Evolutionary conservation across 164 flowering plant species (phyloP), one percentile per base, ranked within the genome.

Genomic region (Aristolochia fimbriata): DNA sequence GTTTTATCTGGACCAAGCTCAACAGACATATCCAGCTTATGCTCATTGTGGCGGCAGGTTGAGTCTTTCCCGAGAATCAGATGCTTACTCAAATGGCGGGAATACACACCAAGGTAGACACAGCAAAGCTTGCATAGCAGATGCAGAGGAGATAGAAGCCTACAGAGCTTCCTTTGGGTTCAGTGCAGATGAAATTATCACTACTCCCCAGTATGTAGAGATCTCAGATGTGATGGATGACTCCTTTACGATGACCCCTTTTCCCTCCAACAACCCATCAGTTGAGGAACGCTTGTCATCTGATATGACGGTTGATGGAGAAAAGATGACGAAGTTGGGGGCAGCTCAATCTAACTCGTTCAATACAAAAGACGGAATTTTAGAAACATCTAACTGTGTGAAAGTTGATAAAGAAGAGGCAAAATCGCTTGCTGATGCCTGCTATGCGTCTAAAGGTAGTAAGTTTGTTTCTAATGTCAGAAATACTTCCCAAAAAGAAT

Each of bases 91-190:
- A 8, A 67, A 69, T 68, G 73, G 73, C 65, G 80, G 82, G 61
- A 81, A 73, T 71, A 90, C 80, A 21, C 79, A 84, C 49, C 94
- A 81, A 69, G 84, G 69, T 64, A 68, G 85, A 73, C 82, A 75
- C 63, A 79, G 47, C 57, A 88, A 72, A 67, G 77, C 74, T 58
- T 61, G 74, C 58, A 83, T 83, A 79, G 80, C 85, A 52, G 98
- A 92, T 70, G 84, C 70, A 51, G 98, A 92, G 69, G 98, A 92
- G 71, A 63, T 84, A 53, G 98, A 92, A 77, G 96, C 98, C 60
- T 92, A 89, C 68, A 73, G 98, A 68, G 98, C 96, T 49, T 92
- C 98, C 43, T 92, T 92, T 74, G 98, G 98, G 57, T 92, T 92
- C 77, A 92, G 98, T 77, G 98, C 98, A 37, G 98, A 92, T 78